Base-by-base conservation (phyloP, 1,284 basidiomycete genomes). In the Trametes pubescens region DNA sequence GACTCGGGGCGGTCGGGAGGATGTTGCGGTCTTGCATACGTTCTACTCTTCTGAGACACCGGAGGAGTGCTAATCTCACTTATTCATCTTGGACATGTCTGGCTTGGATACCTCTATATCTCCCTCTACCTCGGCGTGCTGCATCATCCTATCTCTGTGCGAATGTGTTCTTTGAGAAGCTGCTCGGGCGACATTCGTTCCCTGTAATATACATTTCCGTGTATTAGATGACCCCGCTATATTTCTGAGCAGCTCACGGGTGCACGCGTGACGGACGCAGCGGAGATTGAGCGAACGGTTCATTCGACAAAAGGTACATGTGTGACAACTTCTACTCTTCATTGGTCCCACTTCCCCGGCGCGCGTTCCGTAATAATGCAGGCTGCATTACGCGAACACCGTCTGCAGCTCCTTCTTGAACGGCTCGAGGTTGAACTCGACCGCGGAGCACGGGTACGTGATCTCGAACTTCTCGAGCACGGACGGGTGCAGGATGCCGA, bases 401-500 rank as follows among this genome's bases (percentile, higher is more conserved):
- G 70, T 61, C 55, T 73, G 69, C 68, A 73, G 70, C 68, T 74
- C 82, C 79, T 92, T 95, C 80, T 95, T 89, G 84, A 99, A 95
- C 16, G 91, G 92, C 78, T 98, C 95, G 54, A 99, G 82, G 54
- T 91, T 92, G 76, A 99, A 95, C 84, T 99, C 98, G 64, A 99
- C 81, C 11, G 91, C 91, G 18, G 96, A 98, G 78, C 96, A 98
- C n/a, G 97, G 98, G 79, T 94, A 96, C 52, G 87, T 86, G 69
- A 99, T 91, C 77, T 98, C 95, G 78, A 96, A 98, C 72, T 93
- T 94, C 72, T 89, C 86, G 62, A 98, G 81, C n/a, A 98, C 96
- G 14, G 81, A 86, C 3, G 96, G 96, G 77, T 98, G 96, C 64
- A 98, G 81, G 69, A 98, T 93, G 32, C 96, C 96, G 61, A 98